phyloP scores from a whole-genome alignment of 768 basidiomycete genomes.

The Trametes punicea region DNA sequence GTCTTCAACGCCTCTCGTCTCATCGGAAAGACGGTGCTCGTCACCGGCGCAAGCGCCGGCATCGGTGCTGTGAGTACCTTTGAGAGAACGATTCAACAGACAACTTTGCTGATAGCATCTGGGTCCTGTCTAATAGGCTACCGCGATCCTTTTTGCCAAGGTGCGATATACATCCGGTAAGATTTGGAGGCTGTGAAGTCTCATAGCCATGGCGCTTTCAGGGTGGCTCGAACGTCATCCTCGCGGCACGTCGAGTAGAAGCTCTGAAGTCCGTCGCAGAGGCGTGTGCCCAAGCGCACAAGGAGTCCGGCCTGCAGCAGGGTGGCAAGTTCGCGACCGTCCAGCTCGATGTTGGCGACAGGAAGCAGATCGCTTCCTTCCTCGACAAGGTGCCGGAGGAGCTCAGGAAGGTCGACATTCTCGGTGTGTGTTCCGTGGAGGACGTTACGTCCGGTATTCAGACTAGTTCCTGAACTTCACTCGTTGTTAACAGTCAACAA shows the following conservation, averaged over 20 bases:
- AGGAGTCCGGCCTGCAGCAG: constrained; percentile 63
- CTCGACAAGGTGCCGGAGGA: constrained; percentile 69
- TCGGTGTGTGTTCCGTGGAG: constrained; percentile 50
- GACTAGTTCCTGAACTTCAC: constrained; percentile 24
- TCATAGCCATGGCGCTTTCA: constrained; percentile 26
- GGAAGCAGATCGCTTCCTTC: constrained; percentile 61
- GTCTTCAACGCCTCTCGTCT: constrained; percentile 79
- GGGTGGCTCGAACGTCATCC: constrained; percentile 86
- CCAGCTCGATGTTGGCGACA: constrained; percentile 79
- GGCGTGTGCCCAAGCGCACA: constrained; percentile 65
- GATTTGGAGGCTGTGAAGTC: not conserved
- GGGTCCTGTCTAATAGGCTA: constrained; percentile 49
- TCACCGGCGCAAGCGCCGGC: constrained; percentile 88
- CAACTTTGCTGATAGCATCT: not conserved
- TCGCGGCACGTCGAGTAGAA: constrained; percentile 76
- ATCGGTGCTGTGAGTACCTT: constrained; percentile 72
- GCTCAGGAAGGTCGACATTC: constrained; percentile 74
- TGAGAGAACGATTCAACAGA: not conserved
- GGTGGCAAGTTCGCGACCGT: constrained; percentile 78
- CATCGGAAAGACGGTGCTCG: constrained; percentile 80
- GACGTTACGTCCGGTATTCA: not conserved
- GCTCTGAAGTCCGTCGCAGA: constrained; percentile 68
- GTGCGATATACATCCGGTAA: constrained; percentile 36
- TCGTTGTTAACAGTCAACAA: constrained; percentile 69
- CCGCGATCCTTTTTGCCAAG: constrained; percentile 87